Base-by-base conservation (phyloP, 352 stramenopile species). In the Phytophthora europaea region DNA sequence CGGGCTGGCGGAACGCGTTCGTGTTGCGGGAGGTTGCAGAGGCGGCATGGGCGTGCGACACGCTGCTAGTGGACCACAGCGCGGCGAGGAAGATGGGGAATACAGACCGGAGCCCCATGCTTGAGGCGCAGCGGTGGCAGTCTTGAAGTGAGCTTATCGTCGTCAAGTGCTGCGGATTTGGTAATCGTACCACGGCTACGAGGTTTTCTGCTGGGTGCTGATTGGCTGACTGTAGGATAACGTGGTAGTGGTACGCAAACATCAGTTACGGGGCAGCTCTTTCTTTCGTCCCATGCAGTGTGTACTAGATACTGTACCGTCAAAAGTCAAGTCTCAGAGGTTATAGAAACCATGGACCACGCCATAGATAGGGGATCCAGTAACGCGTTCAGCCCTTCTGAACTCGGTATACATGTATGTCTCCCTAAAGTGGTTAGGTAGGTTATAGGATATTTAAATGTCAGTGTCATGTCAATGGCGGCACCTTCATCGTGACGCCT, bases 1-100 rank as follows among this genome's bases (percentile, higher is more conserved):
- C 72, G 6, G 78, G 76, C 16, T 83, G 76, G 9, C 77, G 77
- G 48, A 53, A 67, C 9, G n/a, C 9, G 36, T 20, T 34, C 61
- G 61, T 67, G 38, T 23, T 63, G 20, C 38, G 12, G 50, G 56
- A 51, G 18, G 23, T 58, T 22, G 33, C 13, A 8, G n/a, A 23
- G 20, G 16, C 20, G 18, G 43, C 43, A 9, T 26, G 18, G 26
- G 18, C 12, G 51, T 48, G 33, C 23, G 56, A 22, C 15, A 22
- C 5, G 22, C 16, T 71, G 56, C 15, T 18, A 6, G 28, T 16
- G n/a, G 22, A 18, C 18, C 47, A 72, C 16, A 66, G 16, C 12
- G 43, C 23, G 13, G 52, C 22, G 51, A 33, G 51, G 23, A 38
- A 59, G n/a, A 40, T 40, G 52, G 12, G 8, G 52, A 59, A 40